Evolutionary conservation across 805 yeast species (phyloP).

Genomic region (Zygosaccharomyces siamensis): DNA sequence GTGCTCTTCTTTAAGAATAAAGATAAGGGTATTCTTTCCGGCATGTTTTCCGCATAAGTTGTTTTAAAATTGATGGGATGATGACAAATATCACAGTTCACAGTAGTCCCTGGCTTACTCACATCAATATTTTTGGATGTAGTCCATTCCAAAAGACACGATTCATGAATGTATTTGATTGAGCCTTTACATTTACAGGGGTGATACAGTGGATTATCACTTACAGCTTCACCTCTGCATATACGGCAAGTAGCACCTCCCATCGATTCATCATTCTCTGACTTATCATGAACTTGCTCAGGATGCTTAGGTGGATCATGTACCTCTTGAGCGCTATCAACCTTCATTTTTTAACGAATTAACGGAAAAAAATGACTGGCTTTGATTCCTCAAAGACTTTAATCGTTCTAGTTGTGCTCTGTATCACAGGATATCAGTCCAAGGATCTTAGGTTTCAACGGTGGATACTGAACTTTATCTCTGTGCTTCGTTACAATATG

Average conservation of each 20-base stretch:
- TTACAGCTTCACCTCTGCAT: constrained; percentile 87
- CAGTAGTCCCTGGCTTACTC: constrained; percentile 40
- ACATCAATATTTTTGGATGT: constrained; percentile 33
- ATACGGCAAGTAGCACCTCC: constrained; percentile 64
- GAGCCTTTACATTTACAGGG: constrained; percentile 96
- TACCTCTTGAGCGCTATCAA: constrained; percentile 2
- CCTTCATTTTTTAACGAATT: constrained; percentile 1
- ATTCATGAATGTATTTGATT: constrained; percentile 89
- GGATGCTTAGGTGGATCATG: not conserved
- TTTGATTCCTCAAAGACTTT: not conserved
- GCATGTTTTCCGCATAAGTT: constrained; percentile 61
- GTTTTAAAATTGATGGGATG: constrained; percentile 65
- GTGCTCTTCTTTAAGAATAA: constrained; percentile 43
- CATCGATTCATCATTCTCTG: constrained; percentile 2
- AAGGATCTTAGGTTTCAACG: not conserved
- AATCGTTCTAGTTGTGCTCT: not conserved
- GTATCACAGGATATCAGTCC: not conserved
- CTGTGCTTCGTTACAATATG: not conserved
- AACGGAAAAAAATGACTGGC: not conserved
- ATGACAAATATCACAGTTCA: constrained; percentile 85
- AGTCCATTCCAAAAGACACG: constrained; percentile 86
- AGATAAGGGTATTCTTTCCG: constrained; percentile 52
- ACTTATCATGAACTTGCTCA: not conserved
- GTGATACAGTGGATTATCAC: constrained; percentile 71
- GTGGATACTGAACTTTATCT: not conserved